phyloP scores from a whole-genome alignment of 1,284 basidiomycete genomes.

The Trametes versicolor region DNA sequence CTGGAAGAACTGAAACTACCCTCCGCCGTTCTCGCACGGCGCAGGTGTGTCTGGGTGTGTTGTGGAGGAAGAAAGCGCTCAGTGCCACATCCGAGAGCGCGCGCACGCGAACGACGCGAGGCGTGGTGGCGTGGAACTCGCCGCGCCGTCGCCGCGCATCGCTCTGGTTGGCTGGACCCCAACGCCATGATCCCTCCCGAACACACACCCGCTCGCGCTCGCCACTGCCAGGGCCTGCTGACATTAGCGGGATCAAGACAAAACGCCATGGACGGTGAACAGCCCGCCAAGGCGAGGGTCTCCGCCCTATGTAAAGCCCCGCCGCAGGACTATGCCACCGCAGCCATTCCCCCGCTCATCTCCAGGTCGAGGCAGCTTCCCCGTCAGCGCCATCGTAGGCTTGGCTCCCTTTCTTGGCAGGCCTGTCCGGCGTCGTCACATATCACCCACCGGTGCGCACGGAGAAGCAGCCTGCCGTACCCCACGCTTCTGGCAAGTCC shows the following conservation, averaged over 20 bases:
- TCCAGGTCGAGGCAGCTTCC: conserved; percentile 11
- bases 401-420: conserved; percentile 18
- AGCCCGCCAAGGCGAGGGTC: not conserved
- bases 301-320: not conserved
- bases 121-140: conserved; percentile 1
- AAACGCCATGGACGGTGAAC: conserved; percentile 1
- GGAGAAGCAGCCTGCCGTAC: conserved; percentile 6
- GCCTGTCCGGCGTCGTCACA: conserved; percentile 10
- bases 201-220: not conserved
- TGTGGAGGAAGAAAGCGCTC: not conserved
- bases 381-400: not conserved
- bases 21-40: no score
- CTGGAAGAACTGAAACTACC: no score
- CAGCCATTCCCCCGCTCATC: conserved; percentile 2
- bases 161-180: not conserved
- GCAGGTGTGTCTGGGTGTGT: not conserved
- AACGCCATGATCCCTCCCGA: not conserved
- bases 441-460: conserved; percentile 5
- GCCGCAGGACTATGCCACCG: not conserved
- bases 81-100: not conserved
- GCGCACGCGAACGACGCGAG: conserved; percentile 1
- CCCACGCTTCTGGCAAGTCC: conserved; percentile 29
- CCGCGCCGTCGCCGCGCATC: not conserved
- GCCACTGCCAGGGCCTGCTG: not conserved
- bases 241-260: conserved; percentile 1